A percentile compares a stretch with the other conserved stretches of the same genome.
phyloP scores from a whole-genome alignment of 441 rosid species.

The Flueggea neowawraea region DNA sequence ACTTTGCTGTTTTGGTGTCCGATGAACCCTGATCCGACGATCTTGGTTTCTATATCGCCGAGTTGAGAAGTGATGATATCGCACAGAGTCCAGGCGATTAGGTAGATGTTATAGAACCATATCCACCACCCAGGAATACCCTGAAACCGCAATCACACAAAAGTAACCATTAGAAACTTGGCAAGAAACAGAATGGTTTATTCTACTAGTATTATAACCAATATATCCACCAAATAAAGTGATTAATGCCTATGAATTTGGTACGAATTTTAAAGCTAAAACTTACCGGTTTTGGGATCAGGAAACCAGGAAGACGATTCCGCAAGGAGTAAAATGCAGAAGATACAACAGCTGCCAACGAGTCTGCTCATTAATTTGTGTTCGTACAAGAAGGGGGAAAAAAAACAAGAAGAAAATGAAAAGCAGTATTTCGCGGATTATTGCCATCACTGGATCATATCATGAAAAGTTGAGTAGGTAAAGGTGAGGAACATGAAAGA shows the following conservation, averaged over 20 bases:
- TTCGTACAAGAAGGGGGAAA: no score
- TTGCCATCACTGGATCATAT: conserved; percentile 90
- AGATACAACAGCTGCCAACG: conserved; percentile 84
- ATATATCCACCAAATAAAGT: no score
- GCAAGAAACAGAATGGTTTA: no score
- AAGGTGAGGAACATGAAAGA: conserved; percentile 92
- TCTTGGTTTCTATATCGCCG: conserved; percentile 65
- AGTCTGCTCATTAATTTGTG: no score
- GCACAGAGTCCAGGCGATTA: conserved; percentile 79
- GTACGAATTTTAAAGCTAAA: no score
- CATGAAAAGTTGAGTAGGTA: conserved; percentile 86
- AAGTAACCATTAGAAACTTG: neutral
- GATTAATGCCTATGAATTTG: no score
- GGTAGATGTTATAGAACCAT: conserved; percentile 86
- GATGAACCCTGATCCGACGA: conserved; percentile 47
- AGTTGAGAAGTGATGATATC: conserved; percentile 79
- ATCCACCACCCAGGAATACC: conserved; percentile 86
- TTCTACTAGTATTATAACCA: no score
- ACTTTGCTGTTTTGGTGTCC: no score
- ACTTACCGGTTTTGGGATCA: conserved; percentile 80
- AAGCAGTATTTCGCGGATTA: conserved; percentile 57
- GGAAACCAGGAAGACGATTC: conserved; percentile 95
- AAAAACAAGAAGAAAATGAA: no score
- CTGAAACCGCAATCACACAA: conserved; percentile 36
- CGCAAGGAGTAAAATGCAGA: conserved; percentile 92